These are phyloP conservation scores for Arthromyces matolae DNA, from an alignment of 768 basidiomycete species.

Conservation along the genomic window DNA sequence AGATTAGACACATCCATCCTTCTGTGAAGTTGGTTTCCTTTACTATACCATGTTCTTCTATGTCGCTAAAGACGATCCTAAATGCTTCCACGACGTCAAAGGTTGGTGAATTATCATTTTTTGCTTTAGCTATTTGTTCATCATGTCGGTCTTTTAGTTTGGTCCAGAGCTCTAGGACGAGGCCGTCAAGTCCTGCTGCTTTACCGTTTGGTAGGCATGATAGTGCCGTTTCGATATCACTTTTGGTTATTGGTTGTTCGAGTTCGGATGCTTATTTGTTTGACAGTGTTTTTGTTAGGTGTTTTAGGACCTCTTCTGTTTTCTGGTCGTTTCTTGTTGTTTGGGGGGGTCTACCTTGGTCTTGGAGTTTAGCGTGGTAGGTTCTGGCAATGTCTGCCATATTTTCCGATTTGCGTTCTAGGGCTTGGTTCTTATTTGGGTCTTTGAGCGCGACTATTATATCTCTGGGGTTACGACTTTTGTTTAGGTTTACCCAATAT, in stretches of 20 bases:
- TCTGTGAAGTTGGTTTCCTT: not conserved
- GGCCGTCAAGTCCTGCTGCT: too few species aligned
- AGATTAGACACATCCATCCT: too few species aligned
- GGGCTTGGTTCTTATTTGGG: not conserved
- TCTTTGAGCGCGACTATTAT: conserved; percentile 13
- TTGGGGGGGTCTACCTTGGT: conserved; percentile 1
- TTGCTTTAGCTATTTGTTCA: not conserved
- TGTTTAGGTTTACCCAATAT: too few species aligned
- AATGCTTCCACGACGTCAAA: not conserved
- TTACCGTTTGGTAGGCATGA: not conserved
- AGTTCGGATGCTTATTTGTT: not conserved
- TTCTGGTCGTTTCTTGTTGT: not conserved
- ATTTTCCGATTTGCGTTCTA: conserved; percentile 10
- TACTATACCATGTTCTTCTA: not conserved
- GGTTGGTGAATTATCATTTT: not conserved
- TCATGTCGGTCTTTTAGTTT: not conserved
- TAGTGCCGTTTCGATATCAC: conserved; percentile 10
- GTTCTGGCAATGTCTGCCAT: conserved; percentile 30
- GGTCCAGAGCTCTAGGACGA: too few species aligned
- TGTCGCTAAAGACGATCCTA: not conserved
- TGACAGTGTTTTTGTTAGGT: conserved; percentile 4
- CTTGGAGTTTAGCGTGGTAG: conserved; percentile 30
- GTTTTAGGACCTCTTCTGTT: not conserved
- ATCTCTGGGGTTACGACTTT: conserved; percentile 11
- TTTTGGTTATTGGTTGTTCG: too few species aligned